Evolutionary conservation across 768 basidiomycete genomes (phyloP).

Genomic region (Boletus pseudo-olivaceus): DNA sequence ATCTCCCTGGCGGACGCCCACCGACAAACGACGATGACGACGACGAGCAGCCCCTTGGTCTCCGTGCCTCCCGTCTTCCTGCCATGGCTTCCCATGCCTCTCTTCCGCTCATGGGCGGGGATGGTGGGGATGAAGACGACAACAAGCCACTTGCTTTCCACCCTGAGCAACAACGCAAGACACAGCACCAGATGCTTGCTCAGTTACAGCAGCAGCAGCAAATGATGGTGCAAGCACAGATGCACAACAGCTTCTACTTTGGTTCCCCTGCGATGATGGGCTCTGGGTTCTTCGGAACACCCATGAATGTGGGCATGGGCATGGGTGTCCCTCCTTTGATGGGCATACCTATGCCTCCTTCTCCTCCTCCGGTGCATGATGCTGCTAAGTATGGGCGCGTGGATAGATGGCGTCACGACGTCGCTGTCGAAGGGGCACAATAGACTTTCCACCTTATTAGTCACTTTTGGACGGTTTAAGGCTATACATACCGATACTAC

Average conservation of each 20-base stretch:
- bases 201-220: constrained; percentile 49
- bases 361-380: constrained; percentile 64
- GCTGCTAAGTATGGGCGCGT: constrained; percentile 65
- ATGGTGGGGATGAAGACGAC: constrained; percentile 59
- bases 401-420: constrained; percentile 78
- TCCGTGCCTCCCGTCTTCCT: constrained; percentile 53
- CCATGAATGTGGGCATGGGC: constrained; percentile 45
- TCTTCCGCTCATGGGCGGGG: constrained; percentile 30
- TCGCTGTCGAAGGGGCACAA: constrained; percentile 64
- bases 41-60: constrained; percentile 69
- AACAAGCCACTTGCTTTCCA: constrained; percentile 69
- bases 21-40: constrained; percentile 50
- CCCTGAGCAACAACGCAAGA: constrained; percentile 75
- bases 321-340: constrained; percentile 48
- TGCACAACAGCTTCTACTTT: constrained; percentile 75
- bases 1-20: constrained; percentile 17
- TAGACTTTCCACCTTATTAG: constrained; percentile 15
- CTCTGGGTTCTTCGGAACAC: constrained; percentile 63
- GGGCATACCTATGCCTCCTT: constrained; percentile 38
- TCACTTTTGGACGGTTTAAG: constrained; percentile 7
- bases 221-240: constrained; percentile 74
- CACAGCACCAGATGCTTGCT: constrained; percentile 45
- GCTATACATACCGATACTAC: too few species aligned
- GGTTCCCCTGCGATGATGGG: constrained; percentile 63
- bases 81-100: constrained; percentile 24